Conservation (phyloP, 768 basidiomycete genomes). For the Phaeolepiota aurea region DNA sequence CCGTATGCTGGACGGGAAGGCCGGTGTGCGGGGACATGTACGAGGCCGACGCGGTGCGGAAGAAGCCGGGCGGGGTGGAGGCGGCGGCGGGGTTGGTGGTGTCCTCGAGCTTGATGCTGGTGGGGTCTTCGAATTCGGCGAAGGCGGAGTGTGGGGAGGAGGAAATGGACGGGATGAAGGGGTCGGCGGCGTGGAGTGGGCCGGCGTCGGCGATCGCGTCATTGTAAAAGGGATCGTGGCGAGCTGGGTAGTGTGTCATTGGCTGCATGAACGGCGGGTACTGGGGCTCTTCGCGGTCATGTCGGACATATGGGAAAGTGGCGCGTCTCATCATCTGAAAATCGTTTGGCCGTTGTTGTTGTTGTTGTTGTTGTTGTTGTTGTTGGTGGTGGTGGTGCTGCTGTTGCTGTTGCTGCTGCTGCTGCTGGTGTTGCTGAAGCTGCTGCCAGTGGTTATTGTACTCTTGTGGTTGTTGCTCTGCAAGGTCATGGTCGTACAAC, state of each 20-base stretch:
- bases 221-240: conserved; percentile 25
- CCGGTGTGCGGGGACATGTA: conserved; percentile 36
- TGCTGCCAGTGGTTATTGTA: conserved; percentile 25
- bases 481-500: conserved; percentile 55
- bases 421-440: conserved; percentile 3
- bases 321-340: conserved; percentile 51
- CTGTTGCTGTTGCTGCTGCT: not conserved
- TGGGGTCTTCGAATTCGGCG: conserved; percentile 37
- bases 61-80: conserved; percentile 47
- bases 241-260: conserved; percentile 18
- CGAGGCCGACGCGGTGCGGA: conserved; percentile 28
- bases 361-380: conserved; percentile 27
- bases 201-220: conserved; percentile 18
- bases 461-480: conserved; percentile 30
- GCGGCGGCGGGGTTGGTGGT: conserved; percentile 43
- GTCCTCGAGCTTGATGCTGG: conserved; percentile 63
- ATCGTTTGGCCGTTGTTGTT: conserved; percentile 27
- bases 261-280: conserved; percentile 17
- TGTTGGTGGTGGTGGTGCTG: conserved; percentile 11
- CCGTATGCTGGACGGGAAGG: conserved; percentile 77
- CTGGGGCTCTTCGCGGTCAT: conserved; percentile 52
- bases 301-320: conserved; percentile 71
- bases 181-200: conserved; percentile 19
- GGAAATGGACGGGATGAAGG: conserved; percentile 27
- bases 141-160: conserved; percentile 34